A percentile compares a stretch with the other conserved stretches of the same genome.
Conservation (phyloP, 495 filamentous ascomycete species). For the Neurospora pannonica region DNA sequence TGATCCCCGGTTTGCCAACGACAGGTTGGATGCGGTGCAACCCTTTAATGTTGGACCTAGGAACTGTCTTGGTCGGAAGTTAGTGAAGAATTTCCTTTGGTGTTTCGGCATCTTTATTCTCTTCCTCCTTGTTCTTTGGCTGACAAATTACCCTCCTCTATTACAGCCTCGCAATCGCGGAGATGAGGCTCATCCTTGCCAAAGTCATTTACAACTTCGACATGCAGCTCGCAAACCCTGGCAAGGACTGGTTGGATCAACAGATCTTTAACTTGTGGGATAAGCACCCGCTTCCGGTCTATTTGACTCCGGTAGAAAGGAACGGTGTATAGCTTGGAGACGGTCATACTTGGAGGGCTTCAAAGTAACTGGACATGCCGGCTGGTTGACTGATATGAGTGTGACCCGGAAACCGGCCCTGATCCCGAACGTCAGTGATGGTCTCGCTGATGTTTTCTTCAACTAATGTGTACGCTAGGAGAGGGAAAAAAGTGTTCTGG, state of each 20-base stretch:
- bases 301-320: not conserved
- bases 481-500: not conserved
- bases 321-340: not conserved
- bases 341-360: not conserved
- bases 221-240: constrained; percentile 25
- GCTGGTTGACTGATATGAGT: not conserved
- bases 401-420: not conserved
- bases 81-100: constrained; percentile 13
- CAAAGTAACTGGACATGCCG: not conserved
- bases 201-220: constrained; percentile 41
- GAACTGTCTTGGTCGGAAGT: constrained; percentile 50
- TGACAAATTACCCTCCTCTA: not conserved
- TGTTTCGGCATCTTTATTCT: not conserved
- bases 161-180: constrained; percentile 11
- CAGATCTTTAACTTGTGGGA: not conserved
- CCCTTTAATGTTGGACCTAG: constrained; percentile 46
- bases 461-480: not conserved
- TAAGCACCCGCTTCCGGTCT: not conserved
- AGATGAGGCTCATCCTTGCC: constrained; percentile 41
- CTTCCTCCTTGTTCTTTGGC: not conserved
- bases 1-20: constrained; percentile 29
- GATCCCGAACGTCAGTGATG: not conserved
- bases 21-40: constrained; percentile 36
- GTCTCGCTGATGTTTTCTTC: not conserved
- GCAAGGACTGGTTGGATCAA: constrained; percentile 23